A percentile compares a stretch with the other conserved stretches of the same genome.
These are phyloP conservation scores for Fusarium sp. DNA, from an alignment of 2,329 filamentous ascomycete genomes.

Conservation along the genomic window DNA sequence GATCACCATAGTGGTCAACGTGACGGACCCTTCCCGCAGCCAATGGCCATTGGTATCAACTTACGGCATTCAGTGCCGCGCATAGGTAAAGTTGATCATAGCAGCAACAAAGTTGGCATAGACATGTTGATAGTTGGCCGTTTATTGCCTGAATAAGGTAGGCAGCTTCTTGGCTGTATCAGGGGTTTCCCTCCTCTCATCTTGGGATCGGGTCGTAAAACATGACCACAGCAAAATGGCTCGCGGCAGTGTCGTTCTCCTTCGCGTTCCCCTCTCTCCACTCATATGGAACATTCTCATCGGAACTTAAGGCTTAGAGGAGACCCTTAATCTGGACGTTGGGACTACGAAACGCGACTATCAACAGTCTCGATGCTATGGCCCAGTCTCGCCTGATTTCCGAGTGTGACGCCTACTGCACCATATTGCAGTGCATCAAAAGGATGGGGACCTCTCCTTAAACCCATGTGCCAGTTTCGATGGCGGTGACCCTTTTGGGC, in stretches of 20 bases:
- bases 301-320: constrained; percentile 10
- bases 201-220: background rate
- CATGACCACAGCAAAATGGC: background rate
- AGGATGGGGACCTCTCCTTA: constrained; percentile 9
- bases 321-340: constrained; percentile 27
- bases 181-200: background rate
- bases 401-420: constrained; percentile 20
- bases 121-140: constrained; percentile 11
- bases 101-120: constrained; percentile 1
- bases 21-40: background rate
- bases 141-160: background rate
- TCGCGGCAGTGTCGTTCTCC: background rate
- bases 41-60: background rate
- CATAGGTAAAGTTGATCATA: background rate
- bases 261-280: constrained; percentile 13
- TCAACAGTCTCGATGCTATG: constrained; percentile 30
- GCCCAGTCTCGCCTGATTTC: constrained; percentile 13
- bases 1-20: constrained; percentile 1
- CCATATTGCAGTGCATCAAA: background rate
- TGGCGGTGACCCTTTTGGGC: constrained; percentile 30
- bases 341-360: constrained; percentile 22
- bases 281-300: constrained; percentile 12
- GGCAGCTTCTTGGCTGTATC: background rate
- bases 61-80: background rate
- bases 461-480: constrained; percentile 40